Conservation (phyloP, 345 rosid species). For the Microthlaspi erraticum region DNA sequence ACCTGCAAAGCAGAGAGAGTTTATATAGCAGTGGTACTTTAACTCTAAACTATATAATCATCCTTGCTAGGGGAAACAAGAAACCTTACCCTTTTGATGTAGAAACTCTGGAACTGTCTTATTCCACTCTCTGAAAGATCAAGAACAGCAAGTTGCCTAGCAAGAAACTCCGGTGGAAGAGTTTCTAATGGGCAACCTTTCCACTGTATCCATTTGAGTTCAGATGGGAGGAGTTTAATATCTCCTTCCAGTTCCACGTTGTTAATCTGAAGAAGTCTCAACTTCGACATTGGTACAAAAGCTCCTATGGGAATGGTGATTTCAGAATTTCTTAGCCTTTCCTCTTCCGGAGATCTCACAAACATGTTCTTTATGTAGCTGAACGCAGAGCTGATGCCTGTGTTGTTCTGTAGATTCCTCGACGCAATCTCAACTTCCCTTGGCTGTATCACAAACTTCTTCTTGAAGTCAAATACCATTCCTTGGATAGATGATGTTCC, state of each 20-base stretch:
- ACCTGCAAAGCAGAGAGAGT: constrained; percentile 20
- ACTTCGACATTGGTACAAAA: constrained; percentile 54
- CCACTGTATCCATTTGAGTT: constrained; percentile 76
- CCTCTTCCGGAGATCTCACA: constrained; percentile 4
- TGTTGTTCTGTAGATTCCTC: constrained; percentile 13
- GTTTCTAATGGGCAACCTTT: constrained; percentile 56
- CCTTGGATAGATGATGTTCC: constrained; percentile 56
- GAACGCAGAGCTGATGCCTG: constrained; percentile 14
- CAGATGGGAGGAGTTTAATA: constrained; percentile 53
- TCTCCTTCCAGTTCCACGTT: constrained; percentile 58
- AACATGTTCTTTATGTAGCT: constrained; percentile 34
- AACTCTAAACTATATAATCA: neutral
- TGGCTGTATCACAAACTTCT: constrained; percentile 17
- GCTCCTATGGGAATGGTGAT: constrained; percentile 43
- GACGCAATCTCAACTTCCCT: constrained; percentile 9
- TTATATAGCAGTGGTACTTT: neutral
- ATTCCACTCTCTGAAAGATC: constrained; percentile 71
- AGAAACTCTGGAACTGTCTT: constrained; percentile 43
- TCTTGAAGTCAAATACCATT: constrained; percentile 49
- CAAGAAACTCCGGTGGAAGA: constrained; percentile 52
- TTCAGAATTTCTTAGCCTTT: constrained; percentile 34
- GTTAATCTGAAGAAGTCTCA: constrained; percentile 72
- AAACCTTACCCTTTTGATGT: constrained; percentile 42
- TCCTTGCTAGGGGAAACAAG: neutral
- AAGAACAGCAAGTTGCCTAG: constrained; percentile 61